These are phyloP conservation scores for Mucor irregularis DNA, from an alignment of 371 early-diverging fungal genomes.

Conservation along the genomic window DNA sequence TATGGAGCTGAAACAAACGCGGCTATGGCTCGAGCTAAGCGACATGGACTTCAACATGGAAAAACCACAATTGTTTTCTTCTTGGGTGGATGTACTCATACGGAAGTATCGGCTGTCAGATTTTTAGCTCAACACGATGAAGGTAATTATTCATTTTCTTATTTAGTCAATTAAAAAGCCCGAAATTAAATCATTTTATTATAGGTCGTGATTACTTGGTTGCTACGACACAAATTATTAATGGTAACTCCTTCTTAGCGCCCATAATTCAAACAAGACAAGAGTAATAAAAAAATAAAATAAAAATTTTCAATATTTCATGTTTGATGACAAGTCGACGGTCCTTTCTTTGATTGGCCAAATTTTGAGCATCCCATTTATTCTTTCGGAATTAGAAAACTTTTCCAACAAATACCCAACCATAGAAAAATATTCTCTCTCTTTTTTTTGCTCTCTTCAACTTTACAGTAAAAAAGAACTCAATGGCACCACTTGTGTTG, in stretches of 20 bases:
- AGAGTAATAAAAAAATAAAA: neutral
- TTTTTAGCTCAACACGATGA: conserved; percentile 79
- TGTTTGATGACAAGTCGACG: neutral
- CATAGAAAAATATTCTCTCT: neutral
- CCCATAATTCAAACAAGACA: conserved; percentile 47
- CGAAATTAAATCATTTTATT: no score
- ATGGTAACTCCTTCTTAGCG: conserved; percentile 76
- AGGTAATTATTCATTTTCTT: no score
- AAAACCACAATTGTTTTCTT: conserved; percentile 86
- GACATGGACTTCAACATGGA: conserved; percentile 61
- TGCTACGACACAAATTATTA: conserved; percentile 86
- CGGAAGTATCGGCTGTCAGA: conserved; percentile 88
- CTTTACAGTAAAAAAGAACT: neutral
- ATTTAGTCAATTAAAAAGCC: no score
- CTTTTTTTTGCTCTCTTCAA: conserved; percentile 1
- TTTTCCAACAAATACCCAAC: neutral
- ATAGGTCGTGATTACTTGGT: conserved; percentile 79
- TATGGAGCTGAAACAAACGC: conserved; percentile 53
- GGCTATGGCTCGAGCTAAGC: conserved; percentile 53
- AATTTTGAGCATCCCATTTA: no score
- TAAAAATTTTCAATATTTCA: neutral
- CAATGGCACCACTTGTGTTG: conserved; percentile 78
- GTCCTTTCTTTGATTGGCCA: conserved; percentile 8
- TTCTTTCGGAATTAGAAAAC: no score
- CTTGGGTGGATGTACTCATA: conserved; percentile 94